A percentile compares a stretch with the other conserved stretches of the same genome.
These are phyloP conservation scores for Ustilago cynodontis DNA, from an alignment of 1,284 basidiomycete species.

Conservation along the genomic window DNA sequence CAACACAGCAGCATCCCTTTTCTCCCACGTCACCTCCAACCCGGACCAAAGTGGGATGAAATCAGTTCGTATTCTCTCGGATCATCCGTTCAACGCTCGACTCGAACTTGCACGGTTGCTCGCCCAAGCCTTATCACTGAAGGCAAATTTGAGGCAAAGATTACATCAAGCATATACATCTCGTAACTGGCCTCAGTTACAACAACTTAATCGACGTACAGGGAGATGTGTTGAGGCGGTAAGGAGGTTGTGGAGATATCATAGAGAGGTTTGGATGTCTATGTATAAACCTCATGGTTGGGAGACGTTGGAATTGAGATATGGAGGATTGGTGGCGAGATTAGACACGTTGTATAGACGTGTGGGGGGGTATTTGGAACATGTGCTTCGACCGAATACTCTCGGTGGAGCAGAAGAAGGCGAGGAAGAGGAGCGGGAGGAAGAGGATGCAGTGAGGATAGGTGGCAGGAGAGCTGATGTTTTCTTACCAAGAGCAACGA, in stretches of 20 bases:
- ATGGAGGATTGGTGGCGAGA: slow-evolving; percentile 68
- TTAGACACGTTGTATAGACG: slow-evolving; percentile 68
- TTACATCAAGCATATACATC: slow-evolving; percentile 54
- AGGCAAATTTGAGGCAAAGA: slow-evolving; percentile 51
- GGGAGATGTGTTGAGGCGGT: slow-evolving; percentile 45
- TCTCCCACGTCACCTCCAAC: slow-evolving; percentile 9
- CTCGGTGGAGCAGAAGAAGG: background rate
- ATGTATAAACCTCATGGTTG: slow-evolving; percentile 68
- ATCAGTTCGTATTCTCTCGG: slow-evolving; percentile 33
- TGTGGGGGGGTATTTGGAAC: slow-evolving; percentile 44
- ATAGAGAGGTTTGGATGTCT: slow-evolving; percentile 68
- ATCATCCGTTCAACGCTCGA: slow-evolving; percentile 60
- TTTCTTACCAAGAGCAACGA: slow-evolving; percentile 20
- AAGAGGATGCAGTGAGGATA: slow-evolving; percentile 8
- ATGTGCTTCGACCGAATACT: slow-evolving; percentile 11
- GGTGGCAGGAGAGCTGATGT: slow-evolving; percentile 20
- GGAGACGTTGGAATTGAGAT: slow-evolving; percentile 70
- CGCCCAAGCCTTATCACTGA: slow-evolving; percentile 46
- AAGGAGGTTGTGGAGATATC: slow-evolving; percentile 62
- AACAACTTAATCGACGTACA: slow-evolving; percentile 29
- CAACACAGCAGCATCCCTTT: slow-evolving; percentile 14
- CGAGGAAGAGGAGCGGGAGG: background rate
- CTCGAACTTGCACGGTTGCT: slow-evolving; percentile 51
- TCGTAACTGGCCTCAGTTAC: slow-evolving; percentile 50
- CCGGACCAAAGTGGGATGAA: background rate